Conservation (phyloP, 2,329 filamentous ascomycete species). For the Pestalotiopsis sp. region DNA sequence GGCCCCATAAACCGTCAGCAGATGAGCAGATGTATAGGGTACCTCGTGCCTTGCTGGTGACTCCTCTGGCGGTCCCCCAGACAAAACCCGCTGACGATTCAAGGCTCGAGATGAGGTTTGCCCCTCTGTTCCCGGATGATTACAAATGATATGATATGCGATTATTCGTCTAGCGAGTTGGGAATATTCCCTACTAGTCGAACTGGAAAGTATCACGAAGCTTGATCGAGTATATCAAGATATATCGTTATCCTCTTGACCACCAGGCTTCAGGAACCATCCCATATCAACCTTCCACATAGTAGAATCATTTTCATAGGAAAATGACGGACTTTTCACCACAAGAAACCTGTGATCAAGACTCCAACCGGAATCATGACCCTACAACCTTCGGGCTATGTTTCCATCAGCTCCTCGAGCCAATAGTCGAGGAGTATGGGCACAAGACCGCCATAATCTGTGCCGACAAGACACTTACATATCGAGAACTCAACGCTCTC, state of each 20-base stretch:
- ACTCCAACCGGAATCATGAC: constrained; percentile 17
- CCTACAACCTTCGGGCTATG: constrained; percentile 10
- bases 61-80: not conserved
- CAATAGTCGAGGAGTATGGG: constrained; percentile 13
- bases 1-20: not conserved
- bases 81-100: not conserved
- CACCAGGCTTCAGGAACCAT: not conserved
- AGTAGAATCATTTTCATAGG: not conserved
- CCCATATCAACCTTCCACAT: not conserved
- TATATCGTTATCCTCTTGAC: not conserved
- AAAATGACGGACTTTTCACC: constrained; percentile 14
- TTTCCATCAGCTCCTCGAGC: constrained; percentile 23
- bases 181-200: not conserved
- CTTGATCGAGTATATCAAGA: constrained; percentile 8
- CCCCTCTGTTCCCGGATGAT: not conserved
- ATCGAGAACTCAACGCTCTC: constrained; percentile 22
- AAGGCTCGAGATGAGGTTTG: not conserved
- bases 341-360: constrained; percentile 3
- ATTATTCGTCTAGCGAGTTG: not conserved
- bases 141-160: not conserved
- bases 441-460: constrained; percentile 24
- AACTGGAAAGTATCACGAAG: not conserved
- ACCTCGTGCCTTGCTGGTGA: not conserved
- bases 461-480: constrained; percentile 20
- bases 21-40: not conserved